Evolutionary conservation across 768 basidiomycete genomes (phyloP).

Genomic region (Boletus rex-veris): DNA sequence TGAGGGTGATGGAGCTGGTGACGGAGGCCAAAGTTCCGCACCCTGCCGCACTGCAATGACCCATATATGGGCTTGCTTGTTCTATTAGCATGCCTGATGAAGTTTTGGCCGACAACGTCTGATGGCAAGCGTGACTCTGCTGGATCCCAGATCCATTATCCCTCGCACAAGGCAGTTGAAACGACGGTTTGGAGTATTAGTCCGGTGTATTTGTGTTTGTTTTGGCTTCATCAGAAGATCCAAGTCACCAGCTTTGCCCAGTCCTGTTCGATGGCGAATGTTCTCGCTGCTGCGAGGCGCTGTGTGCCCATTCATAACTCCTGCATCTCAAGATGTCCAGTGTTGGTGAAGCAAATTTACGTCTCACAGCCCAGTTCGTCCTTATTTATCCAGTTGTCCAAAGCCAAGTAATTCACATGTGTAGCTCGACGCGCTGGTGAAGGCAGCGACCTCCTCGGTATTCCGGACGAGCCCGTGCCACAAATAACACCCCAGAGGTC

Average conservation of each 20-base stretch:
- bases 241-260: not conserved
- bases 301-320: conserved; percentile 1
- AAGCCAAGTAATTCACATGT: not conserved
- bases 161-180: too few relatives aligned
- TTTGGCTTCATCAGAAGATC: not conserved
- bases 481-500: not conserved
- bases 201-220: conserved; percentile 8
- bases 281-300: conserved; percentile 13
- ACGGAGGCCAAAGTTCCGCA: too few relatives aligned
- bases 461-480: not conserved
- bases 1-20: too few relatives aligned
- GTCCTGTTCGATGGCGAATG: conserved; percentile 13
- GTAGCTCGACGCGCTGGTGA: conserved; percentile 14
- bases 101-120: too few relatives aligned
- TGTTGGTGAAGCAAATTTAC: conserved; percentile 14
- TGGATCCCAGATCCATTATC: too few relatives aligned
- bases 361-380: conserved; percentile 24
- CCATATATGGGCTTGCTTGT: too few relatives aligned
- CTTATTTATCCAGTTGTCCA: not conserved
- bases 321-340: conserved; percentile 3
- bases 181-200: too few relatives aligned
- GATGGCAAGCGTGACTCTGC: too few relatives aligned
- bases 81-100: too few relatives aligned
- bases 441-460: conserved; percentile 13
- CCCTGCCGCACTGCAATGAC: too few relatives aligned